Conservation (phyloP, 2,329 filamentous ascomycete genomes). For the Exophiala sp. region DNA sequence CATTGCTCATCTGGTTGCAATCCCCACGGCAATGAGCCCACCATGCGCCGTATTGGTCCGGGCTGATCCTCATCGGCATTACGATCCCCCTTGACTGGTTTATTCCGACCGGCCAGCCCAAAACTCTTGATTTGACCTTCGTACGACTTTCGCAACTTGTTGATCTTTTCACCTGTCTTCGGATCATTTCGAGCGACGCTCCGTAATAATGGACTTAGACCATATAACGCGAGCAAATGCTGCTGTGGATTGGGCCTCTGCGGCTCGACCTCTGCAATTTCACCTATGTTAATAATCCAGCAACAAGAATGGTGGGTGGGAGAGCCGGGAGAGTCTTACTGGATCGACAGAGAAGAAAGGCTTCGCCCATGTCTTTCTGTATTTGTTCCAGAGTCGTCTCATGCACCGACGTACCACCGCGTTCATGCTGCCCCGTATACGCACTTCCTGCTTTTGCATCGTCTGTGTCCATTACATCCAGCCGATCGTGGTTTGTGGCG, state of each 20-base stretch:
- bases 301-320: slow-evolving; percentile 31
- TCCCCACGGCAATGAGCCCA: slow-evolving; percentile 35
- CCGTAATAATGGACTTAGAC: slow-evolving; percentile 53
- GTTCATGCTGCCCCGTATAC: not conserved
- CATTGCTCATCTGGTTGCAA: slow-evolving; percentile 51
- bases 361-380: slow-evolving; percentile 44
- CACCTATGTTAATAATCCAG: slow-evolving; percentile 42
- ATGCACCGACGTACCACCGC: slow-evolving; percentile 1
- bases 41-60: slow-evolving; percentile 35
- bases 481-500: slow-evolving; percentile 27
- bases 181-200: slow-evolving; percentile 60
- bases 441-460: not conserved
- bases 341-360: slow-evolving; percentile 49
- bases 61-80: slow-evolving; percentile 27
- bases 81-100: slow-evolving; percentile 43
- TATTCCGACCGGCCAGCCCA: slow-evolving; percentile 47
- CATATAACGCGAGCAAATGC: slow-evolving; percentile 59
- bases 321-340: slow-evolving; percentile 47
- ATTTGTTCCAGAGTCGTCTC: slow-evolving; percentile 41
- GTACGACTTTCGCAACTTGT: slow-evolving; percentile 57
- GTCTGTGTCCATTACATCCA: slow-evolving; percentile 16
- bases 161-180: slow-evolving; percentile 62
- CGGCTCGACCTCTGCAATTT: slow-evolving; percentile 42
- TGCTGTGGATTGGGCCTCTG: slow-evolving; percentile 56
- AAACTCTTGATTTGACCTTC: slow-evolving; percentile 50